Evolutionary conservation across 2,329 filamentous ascomycete species (phyloP).

Genomic region (Hirsutella thompsonii): DNA sequence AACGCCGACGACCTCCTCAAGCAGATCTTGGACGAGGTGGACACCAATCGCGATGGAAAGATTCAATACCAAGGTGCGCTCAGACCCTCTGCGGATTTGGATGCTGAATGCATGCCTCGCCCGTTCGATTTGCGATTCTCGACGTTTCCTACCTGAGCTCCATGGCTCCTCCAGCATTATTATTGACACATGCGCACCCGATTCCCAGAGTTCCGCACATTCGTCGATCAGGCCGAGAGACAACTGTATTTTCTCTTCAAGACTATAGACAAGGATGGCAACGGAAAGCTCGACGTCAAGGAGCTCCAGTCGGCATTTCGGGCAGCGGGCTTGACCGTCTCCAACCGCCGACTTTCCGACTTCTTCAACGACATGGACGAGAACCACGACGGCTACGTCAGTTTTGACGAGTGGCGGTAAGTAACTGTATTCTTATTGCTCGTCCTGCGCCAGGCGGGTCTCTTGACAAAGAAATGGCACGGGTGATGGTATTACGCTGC

Average conservation of each 20-base stretch:
- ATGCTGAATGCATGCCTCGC: conserved; percentile 7
- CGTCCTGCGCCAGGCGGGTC: neutral
- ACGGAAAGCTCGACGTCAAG: conserved; percentile 76
- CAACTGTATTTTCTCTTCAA: conserved; percentile 74
- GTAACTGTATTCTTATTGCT: conserved; percentile 16
- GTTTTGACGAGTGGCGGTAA: conserved; percentile 94
- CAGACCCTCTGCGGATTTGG: no score
- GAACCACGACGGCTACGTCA: conserved; percentile 79
- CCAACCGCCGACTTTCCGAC: conserved; percentile 60
- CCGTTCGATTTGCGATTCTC: neutral
- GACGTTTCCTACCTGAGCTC: neutral
- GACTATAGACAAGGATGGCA: conserved; percentile 72
- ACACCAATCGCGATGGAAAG: conserved; percentile 74
- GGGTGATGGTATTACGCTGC: conserved; percentile 7
- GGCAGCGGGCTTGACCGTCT: conserved; percentile 65
- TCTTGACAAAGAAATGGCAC: conserved; percentile 4
- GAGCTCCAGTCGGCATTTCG: conserved; percentile 73
- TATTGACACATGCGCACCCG: conserved; percentile 1
- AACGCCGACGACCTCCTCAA: conserved; percentile 80
- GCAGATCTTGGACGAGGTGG: conserved; percentile 69
- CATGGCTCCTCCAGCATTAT: neutral
- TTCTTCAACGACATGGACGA: conserved; percentile 87
- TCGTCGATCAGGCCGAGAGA: conserved; percentile 77
- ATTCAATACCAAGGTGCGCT: conserved; percentile 74
- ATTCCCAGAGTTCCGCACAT: conserved; percentile 66